A percentile compares a stretch with the other conserved stretches of the same genome.
Evolutionary conservation across 1,139 yeast genomes (phyloP).

Genomic region (Saccharomycopsis hybrid): DNA sequence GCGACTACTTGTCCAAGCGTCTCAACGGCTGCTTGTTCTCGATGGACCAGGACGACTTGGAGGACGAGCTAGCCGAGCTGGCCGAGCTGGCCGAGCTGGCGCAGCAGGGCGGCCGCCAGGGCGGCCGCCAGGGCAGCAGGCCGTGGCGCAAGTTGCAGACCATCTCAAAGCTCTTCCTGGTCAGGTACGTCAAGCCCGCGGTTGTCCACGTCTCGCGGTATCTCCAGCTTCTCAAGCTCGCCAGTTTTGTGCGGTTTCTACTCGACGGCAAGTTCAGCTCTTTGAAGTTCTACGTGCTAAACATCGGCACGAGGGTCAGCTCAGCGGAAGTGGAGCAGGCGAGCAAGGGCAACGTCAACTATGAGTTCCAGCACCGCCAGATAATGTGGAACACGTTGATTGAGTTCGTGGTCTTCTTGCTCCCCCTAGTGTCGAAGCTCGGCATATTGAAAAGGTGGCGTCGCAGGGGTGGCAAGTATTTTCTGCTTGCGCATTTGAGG

Average conservation of each 20-base stretch:
- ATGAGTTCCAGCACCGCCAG: conserved; percentile 84
- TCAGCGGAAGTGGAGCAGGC: conserved; percentile 43
- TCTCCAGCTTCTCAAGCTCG: conserved; percentile 39
- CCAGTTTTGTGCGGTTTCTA: conserved; percentile 46
- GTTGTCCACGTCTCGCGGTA: conserved; percentile 33
- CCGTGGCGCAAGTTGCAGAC: too few relatives aligned
- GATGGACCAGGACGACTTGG: conserved; percentile 30
- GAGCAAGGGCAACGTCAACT: conserved; percentile 64
- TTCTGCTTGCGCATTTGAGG: conserved; percentile 36
- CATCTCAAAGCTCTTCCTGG: neutral
- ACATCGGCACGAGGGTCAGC: conserved; percentile 46
- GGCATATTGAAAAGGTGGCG: conserved; percentile 26
- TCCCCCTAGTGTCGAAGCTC: conserved; percentile 48
- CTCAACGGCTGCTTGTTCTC: conserved; percentile 44
- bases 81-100: too few relatives aligned
- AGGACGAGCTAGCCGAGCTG: conserved; percentile 4
- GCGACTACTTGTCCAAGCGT: conserved; percentile 46
- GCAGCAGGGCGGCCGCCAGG: too few relatives aligned
- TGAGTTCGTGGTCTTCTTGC: conserved; percentile 67
- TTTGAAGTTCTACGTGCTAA: conserved; percentile 49
- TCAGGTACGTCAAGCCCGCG: conserved; percentile 31
- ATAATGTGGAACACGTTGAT: conserved; percentile 87
- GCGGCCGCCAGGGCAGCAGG: too few relatives aligned
- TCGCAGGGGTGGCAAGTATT: too few relatives aligned
- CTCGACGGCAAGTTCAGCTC: conserved; percentile 62